Conservation (phyloP, 441 rosid genomes). For the Biscutella laevigata region DNA sequence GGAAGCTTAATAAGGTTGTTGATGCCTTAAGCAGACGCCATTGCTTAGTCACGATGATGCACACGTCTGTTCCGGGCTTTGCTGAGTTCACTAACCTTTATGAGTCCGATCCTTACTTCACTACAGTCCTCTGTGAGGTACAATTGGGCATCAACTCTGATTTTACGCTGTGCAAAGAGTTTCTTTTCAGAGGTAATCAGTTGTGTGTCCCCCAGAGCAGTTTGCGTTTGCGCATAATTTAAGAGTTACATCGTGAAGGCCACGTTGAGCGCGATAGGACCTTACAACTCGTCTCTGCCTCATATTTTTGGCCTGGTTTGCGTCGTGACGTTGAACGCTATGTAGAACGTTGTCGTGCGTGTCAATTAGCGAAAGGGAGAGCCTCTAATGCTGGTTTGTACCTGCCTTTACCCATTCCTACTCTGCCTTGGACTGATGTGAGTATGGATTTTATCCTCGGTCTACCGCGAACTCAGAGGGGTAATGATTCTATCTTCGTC, state of each 20-base stretch:
- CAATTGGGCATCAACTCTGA: not conserved
- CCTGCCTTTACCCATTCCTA: too few species aligned
- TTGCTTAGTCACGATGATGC: too few species aligned
- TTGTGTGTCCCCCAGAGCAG: not conserved
- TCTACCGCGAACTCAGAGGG: too few species aligned
- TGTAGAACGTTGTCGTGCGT: not conserved
- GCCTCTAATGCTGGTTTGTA: too few species aligned
- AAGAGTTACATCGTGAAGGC: not conserved
- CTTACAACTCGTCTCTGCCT: not conserved
- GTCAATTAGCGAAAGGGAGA: not conserved
- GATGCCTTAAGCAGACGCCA: too few species aligned
- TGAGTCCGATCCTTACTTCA: not conserved
- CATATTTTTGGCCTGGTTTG: not conserved
- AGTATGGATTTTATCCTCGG: too few species aligned
- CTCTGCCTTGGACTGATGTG: too few species aligned
- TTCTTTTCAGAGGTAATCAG: not conserved
- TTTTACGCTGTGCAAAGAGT: not conserved
- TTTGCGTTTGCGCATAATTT: rapidly evolving
- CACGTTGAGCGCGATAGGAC: not conserved
- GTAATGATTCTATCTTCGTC: too few species aligned
- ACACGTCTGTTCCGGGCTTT: too few species aligned
- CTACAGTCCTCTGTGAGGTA: not conserved
- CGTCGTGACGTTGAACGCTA: not conserved
- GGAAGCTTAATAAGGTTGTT: not conserved
- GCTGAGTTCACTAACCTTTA: not conserved